These are phyloP conservation scores for Tritrichomonas foetus DNA, from an alignment of 208 protist genomes.

Conservation along the genomic window DNA sequence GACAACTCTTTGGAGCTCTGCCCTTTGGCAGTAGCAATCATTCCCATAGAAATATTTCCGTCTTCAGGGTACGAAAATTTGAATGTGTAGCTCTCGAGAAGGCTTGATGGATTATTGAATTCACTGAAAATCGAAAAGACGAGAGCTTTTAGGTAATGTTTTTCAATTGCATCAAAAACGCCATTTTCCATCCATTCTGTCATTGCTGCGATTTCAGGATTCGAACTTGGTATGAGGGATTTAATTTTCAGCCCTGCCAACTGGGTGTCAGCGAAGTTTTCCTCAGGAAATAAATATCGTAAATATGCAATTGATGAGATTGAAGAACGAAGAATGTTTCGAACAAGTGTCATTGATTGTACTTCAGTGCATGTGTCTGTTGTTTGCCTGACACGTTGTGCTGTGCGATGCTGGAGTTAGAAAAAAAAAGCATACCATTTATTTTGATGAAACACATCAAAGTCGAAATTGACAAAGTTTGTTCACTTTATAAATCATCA, in stretches of 20 bases:
- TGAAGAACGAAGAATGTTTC: not conserved
- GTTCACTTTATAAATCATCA: too few relatives aligned
- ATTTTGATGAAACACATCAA: too few relatives aligned
- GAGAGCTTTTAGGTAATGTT: slow-evolving; percentile 10
- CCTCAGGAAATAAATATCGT: slow-evolving; percentile 33
- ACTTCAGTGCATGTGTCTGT: slow-evolving; percentile 10
- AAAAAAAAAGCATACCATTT: too few relatives aligned
- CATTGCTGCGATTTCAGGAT: not conserved
- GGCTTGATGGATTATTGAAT: not conserved
- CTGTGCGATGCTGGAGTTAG: not conserved
- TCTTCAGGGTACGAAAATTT: not conserved
- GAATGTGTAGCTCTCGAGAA: not conserved
- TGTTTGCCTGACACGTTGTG: not conserved
- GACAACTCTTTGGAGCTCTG: not conserved
- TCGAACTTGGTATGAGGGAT: not conserved
- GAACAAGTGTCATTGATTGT: slow-evolving; percentile 33
- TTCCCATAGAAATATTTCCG: not conserved
- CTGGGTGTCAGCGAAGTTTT: slow-evolving; percentile 14
- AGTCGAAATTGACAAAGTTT: too few relatives aligned
- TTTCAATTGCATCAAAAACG: slow-evolving; percentile 28
- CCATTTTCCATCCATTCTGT: slow-evolving; percentile 24
- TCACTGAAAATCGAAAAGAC: slow-evolving; percentile 26
- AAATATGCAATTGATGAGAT: slow-evolving; percentile 41
- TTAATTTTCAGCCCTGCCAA: slow-evolving; percentile 35
- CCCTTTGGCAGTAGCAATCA: not conserved